Evolutionary conservation across 169 alveolate species (phyloP).

Genomic region (Perkinsus marinus): DNA sequence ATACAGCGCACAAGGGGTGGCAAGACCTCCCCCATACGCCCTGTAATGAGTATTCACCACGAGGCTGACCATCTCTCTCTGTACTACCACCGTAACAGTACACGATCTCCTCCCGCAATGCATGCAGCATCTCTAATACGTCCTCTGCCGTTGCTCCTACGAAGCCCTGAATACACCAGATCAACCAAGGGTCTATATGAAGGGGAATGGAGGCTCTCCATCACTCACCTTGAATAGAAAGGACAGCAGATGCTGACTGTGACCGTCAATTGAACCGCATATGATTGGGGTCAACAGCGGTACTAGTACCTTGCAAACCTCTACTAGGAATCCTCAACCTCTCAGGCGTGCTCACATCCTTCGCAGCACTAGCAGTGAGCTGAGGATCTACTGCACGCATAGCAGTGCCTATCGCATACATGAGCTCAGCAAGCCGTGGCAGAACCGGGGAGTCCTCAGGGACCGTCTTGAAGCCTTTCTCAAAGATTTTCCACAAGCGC

Average conservation of each 20-base stretch:
- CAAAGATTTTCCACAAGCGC: background rate
- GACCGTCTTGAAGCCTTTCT: background rate
- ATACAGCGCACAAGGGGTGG: background rate
- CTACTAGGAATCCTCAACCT: background rate
- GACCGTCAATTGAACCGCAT: background rate
- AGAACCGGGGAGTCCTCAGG: background rate
- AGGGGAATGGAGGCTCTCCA: too few relatives aligned
- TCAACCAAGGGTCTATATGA: too few relatives aligned
- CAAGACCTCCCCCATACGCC: background rate
- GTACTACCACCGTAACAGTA: background rate
- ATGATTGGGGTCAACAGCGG: background rate
- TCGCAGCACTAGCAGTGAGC: background rate
- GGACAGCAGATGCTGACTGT: background rate
- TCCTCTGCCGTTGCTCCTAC: background rate
- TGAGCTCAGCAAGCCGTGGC: background rate
- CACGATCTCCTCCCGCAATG: background rate
- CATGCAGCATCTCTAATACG: background rate
- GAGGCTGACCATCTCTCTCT: background rate
- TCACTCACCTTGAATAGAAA: background rate
- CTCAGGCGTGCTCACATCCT: background rate
- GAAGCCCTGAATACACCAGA: background rate
- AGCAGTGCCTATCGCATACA: background rate
- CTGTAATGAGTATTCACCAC: background rate
- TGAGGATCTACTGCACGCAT: background rate
- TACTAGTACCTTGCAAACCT: background rate